phyloP scores from a whole-genome alignment of 2,329 filamentous ascomycete species.

The Fusarium palustre region DNA sequence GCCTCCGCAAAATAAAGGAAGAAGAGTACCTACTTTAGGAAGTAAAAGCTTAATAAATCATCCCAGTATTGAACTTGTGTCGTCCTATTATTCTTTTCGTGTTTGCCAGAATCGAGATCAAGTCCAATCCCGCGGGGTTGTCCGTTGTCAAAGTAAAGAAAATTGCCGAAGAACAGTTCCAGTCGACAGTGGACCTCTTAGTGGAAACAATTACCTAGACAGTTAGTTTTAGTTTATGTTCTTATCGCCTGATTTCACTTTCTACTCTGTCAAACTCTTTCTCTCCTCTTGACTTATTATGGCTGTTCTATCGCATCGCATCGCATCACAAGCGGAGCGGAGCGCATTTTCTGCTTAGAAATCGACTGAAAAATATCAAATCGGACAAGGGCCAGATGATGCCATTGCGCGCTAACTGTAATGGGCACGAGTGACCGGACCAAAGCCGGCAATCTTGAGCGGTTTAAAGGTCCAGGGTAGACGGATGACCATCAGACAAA shows the following conservation, averaged over 20 bases:
- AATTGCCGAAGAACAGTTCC: slow-evolving; percentile 24
- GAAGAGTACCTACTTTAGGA: not conserved
- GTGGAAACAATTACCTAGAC: slow-evolving; percentile 8
- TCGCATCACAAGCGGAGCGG: slow-evolving; percentile 16
- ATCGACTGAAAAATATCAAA: slow-evolving; percentile 37
- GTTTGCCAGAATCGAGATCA: slow-evolving; percentile 16
- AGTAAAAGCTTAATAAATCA: slow-evolving; percentile 28
- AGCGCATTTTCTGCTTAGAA: slow-evolving; percentile 45
- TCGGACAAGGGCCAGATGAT: slow-evolving; percentile 42
- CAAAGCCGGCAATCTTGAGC: slow-evolving; percentile 7
- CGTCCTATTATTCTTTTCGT: not conserved
- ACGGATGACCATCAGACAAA: not conserved
- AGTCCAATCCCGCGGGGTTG: slow-evolving; percentile 27
- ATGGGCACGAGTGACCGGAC: slow-evolving; percentile 12
- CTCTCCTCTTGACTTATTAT: slow-evolving; percentile 18
- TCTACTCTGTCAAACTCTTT: not conserved
- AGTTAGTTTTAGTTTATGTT: not conserved
- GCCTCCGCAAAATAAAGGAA: not conserved
- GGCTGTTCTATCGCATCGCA: slow-evolving; percentile 12
- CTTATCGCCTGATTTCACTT: not conserved
- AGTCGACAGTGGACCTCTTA: slow-evolving; percentile 20
- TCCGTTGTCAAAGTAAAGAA: slow-evolving; percentile 20
- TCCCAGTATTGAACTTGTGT: not conserved
- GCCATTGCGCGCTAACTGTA: slow-evolving; percentile 44
- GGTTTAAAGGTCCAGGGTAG: slow-evolving; percentile 16